Base-by-base conservation (phyloP, 805 yeast species). In the Saturnispora hagleri region DNA sequence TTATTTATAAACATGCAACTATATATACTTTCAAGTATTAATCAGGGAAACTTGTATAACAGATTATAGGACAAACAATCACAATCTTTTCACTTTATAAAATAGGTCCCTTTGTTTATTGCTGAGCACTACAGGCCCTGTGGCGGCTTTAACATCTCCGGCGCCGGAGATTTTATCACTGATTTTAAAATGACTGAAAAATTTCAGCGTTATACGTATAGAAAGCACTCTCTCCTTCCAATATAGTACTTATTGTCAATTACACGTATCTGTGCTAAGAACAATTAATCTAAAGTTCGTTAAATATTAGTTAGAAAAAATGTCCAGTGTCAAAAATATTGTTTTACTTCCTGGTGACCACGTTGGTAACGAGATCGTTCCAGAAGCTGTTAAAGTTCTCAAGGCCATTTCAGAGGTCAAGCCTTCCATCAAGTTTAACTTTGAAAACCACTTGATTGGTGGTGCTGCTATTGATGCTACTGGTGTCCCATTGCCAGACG, bases 401-500 rank as follows among this genome's bases (percentile, higher is more conserved):
- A 74, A 81, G 53, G 89, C 96, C 51, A 86, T 91, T 59, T 79
- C 80, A 59, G 75, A 74, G 54, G 81, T 67, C 43, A 74, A 75
- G 46, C 77, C 83, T 43, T 65, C 62, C 15, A 72, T 85, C 62
- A 71, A 81, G 63, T 90, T 93, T 65, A 80, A 85, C 50, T 88
- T 89, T 67, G 76, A 85, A 62, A 71, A 85, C 56, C 96, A 90
- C 64, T 76, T 91, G 62, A 91, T 93, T 61, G 99, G 99, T 57
- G 99, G 99, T 63, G 97, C 98, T 48, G 95, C 98, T 46, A 91
- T 93, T 63, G 99, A 93, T 67, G 97, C 97, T 52, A 84, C 95
- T 44, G 99, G 99, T 50, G 83, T 68, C 48, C 97, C 99, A 53
- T 75, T 93, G 57, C 86, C 97, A 15, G 95, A 86, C 54, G 91